Evolutionary conservation across 257 asterid genomes (phyloP).

Genomic region (Rhazya stricta): DNA sequence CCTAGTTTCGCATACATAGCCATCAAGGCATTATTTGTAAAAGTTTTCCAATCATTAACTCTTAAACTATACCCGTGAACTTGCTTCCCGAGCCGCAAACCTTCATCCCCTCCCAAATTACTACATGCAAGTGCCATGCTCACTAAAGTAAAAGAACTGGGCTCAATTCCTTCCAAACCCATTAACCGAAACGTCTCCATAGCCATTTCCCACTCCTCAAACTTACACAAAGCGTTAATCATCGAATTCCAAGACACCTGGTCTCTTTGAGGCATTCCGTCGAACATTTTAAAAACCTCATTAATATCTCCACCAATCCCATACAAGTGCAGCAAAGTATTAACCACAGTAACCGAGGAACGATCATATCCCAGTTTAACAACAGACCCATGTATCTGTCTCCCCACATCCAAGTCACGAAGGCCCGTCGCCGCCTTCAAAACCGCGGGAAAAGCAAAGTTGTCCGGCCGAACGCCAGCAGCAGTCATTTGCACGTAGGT

Average conservation of each 20-base stretch:
- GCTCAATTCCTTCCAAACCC: conserved; percentile 50
- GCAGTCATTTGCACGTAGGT: conserved; percentile 54
- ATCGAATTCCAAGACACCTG: conserved; percentile 86
- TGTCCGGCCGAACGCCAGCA: conserved; percentile 63
- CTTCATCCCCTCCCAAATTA: conserved; percentile 45
- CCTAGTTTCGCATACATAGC: conserved; percentile 81
- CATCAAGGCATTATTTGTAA: conserved; percentile 68
- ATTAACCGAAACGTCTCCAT: conserved; percentile 58
- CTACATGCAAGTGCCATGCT: conserved; percentile 75
- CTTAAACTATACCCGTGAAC: conserved; percentile 65
- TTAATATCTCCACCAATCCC: conserved; percentile 43
- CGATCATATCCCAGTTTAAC: conserved; percentile 54
- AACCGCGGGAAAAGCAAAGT: conserved; percentile 68
- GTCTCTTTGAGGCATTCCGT: conserved; percentile 61
- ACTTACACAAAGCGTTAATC: conserved; percentile 67
- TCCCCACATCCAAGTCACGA: conserved; percentile 53
- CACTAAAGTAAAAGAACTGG: conserved; percentile 75
- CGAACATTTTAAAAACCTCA: conserved; percentile 59
- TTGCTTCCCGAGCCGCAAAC: conserved; percentile 73
- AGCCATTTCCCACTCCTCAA: conserved; percentile 69
- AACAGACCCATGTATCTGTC: conserved; percentile 57
- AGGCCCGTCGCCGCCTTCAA: conserved; percentile 69
- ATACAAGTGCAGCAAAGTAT: conserved; percentile 63
- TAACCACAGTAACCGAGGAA: conserved; percentile 57
- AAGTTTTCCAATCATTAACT: conserved; percentile 52